Evolutionary conservation across 1,284 basidiomycete species (phyloP), one percentile per base, ranked within the genome.

Genomic region (Tremellales sp.): DNA sequence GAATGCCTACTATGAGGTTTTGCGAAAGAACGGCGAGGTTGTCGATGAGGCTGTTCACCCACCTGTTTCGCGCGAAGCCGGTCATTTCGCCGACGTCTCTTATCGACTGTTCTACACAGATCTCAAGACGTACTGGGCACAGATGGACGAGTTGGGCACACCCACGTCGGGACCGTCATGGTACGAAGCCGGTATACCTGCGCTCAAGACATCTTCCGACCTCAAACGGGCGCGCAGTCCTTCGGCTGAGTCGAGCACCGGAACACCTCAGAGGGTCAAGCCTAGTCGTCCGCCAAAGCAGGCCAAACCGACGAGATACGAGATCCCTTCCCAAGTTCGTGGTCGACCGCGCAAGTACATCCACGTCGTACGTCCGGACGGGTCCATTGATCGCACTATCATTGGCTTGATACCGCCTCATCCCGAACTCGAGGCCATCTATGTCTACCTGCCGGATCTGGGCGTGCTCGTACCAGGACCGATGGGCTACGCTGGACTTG

Each of bases 281-380:
- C n/a, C n/a, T n/a, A n/a, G n/a, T n/a, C n/a, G n/a, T n/a, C n/a
- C n/a, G n/a, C n/a, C n/a, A n/a, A n/a, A n/a, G n/a, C n/a, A n/a
- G n/a, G n/a, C n/a, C n/a, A n/a, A n/a, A n/a, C n/a, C n/a, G n/a
- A n/a, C n/a, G n/a, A n/a, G n/a, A n/a, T n/a, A n/a, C n/a, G n/a
- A n/a, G n/a, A n/a, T n/a, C n/a, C n/a, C n/a, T 21, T 47, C 54
- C 1, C 68, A 71, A 49, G 50, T 57, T 19, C 59, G 65, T n/a
- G 69, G 69, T 31, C 57, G 70, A 19, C 70, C 68, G 1, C 45
- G 70, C 22, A 70, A 69, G 46, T 70, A 68, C 49, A 48, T 70
- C 31, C 60, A 64, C 24, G 61, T 70, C 6, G 67, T 72, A 11
- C 57, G 68, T 46, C 44, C 55, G 37, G 57, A 65, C 26, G 70